Base-by-base conservation (phyloP, 2,329 filamentous ascomycete species). In the Colletotrichum lindemuthianum region DNA sequence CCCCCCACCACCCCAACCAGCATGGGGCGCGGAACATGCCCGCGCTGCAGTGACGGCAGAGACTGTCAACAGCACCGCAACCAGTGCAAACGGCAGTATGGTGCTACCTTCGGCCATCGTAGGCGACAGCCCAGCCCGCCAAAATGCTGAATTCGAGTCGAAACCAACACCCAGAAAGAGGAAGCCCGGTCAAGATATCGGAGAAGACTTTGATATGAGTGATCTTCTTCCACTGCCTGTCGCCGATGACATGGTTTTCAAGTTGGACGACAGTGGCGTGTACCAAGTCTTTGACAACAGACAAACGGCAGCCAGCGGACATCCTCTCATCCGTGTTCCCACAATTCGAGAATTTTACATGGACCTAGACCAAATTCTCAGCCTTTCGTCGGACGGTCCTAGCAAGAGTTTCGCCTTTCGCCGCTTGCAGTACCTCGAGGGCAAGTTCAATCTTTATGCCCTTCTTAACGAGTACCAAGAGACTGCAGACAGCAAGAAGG, bases 391-490 rank as follows among this genome's bases (percentile, higher is more conserved):
- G 0, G 95, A 99, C 73, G 96, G 96, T 0, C 96, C 96, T 0
- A 95, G 90, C 77, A 99, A 99, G 79, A 97, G 93, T 73, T 98
- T 98, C 77, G 95, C 96, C 1, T 99, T 97, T 77, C 90, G 95
- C 59, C 90, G 96, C 10, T 84, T 99, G 51, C 95, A 97, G 72
- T 99, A 98, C 75, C 82, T 99, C 8, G 96, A 99, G 79, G 95
- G 93, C 65, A 97, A 97, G 75, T 99, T 97, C 79, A 97, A 97
- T 74, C 85, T 99, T 24, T 97, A 99, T 74, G 88, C 90, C 24
- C 86, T 99, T 36, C 82, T 98, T 63, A 98, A 99, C 74, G 96
- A 97, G 76, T 98, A 98, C 70, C 94, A 98, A 74, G 96, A 99
- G 78, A 96, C 96, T 56, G 95, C 96, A 64, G 96, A 99, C 81